Evolutionary conservation across 371 early-diverging fungal species (phyloP), one percentile per base, ranked within the genome.

Genomic region (Capniomyces stellatus): DNA sequence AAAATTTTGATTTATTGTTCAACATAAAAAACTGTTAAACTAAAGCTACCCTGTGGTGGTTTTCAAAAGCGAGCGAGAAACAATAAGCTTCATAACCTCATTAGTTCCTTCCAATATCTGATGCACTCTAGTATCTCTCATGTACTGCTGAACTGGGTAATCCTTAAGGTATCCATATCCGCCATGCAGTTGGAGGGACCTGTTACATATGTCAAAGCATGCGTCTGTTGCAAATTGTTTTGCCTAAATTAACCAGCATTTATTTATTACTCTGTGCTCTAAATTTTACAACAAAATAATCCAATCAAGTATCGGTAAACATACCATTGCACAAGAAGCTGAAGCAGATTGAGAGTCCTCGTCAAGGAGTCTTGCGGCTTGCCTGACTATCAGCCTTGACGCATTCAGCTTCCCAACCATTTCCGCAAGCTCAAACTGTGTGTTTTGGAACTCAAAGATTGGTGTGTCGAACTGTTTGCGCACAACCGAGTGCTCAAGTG

Each of bases 141-240:
- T 51, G 53, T 67, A 78, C 48, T 76, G 75, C 49, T 77, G 75
- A n/a, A 78, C 72, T 21, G 49, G 49, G 47, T 71, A 70, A 47
- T 75, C 77, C 60, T 77, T 73, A 54, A 78, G 57, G 62, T 79
- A 78, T 24, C 78, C 77, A 43, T 77, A 77, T 22, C 77, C 77
- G 30, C 78, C 75, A 51, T 75, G 78, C 46, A 75, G 50, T 62
- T 77, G 77, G 55, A 71, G 49, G 12, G 55, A 44, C 31, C 64
- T 59, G 51, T 72, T 64, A 48, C 63, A 64, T 25, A 77, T 64
- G 55, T 75, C 27, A 57, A 72, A 78, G 54, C 79, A 75, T 43
- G 58, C 57, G 31, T 79, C 79, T 1, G 78, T 77, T 15, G 78
- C 69, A 58, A 64, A 64, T 21, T 70, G 52, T 59, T 79, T 79